phyloP scores from a whole-genome alignment of 176 grass and related monocot species.

The Saccharum officinarum region DNA sequence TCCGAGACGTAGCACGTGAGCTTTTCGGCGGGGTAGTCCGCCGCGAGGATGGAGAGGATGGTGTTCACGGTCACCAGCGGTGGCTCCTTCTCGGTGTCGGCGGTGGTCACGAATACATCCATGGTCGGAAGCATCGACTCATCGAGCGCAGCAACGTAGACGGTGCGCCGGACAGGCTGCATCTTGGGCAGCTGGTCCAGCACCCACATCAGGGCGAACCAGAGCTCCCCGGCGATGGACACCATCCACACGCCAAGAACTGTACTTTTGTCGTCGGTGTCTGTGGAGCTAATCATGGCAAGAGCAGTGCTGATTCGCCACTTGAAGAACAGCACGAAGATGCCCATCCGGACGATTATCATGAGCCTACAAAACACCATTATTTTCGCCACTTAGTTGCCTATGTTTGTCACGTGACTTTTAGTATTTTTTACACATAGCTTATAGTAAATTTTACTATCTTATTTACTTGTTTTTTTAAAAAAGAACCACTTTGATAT shows the following conservation, averaged over 20 bases:
- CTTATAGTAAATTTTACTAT: too few species aligned
- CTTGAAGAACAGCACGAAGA: constrained; percentile 40
- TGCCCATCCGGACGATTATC: constrained; percentile 22
- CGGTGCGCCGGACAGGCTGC: constrained; percentile 72
- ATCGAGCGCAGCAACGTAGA: constrained; percentile 58
- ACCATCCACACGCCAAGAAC: constrained; percentile 49
- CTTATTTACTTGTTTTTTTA: too few species aligned
- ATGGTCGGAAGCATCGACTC: constrained; percentile 66
- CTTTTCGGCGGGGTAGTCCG: constrained; percentile 82
- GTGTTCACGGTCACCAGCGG: constrained; percentile 72
- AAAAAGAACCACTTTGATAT: too few species aligned
- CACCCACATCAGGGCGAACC: constrained; percentile 86
- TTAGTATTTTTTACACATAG: not conserved
- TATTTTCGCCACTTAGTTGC: not conserved
- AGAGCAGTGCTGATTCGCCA: constrained; percentile 23
- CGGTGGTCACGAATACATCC: constrained; percentile 84
- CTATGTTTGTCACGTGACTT: not conserved
- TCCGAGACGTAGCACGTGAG: constrained; percentile 78
- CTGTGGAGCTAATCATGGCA: not conserved
- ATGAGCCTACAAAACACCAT: not conserved
- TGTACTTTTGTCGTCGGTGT: too few species aligned
- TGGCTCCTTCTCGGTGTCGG: constrained; percentile 84
- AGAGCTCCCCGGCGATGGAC: constrained; percentile 81
- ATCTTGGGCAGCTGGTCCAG: constrained; percentile 90
- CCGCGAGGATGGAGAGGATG: constrained; percentile 73